A percentile compares a stretch with the other conserved stretches of the same genome.
These are phyloP conservation scores for Herpetomonas samuelpessoai DNA, from an alignment of 208 protist genomes.

Conservation along the genomic window DNA sequence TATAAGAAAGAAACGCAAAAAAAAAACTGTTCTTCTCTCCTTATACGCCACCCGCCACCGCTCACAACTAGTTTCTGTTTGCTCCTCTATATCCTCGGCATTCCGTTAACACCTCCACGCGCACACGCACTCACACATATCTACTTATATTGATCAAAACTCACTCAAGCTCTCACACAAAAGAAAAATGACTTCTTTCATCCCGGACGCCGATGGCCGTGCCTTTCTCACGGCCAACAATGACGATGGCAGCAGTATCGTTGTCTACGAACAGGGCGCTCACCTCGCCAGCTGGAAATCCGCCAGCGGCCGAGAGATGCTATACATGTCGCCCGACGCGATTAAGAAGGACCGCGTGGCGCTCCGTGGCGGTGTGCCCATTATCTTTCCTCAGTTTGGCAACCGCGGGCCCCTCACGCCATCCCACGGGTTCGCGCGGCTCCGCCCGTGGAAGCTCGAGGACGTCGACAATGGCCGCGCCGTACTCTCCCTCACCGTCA, in stretches of 20 bases:
- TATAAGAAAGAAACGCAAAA: no score
- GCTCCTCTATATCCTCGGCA: no score
- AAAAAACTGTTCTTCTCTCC: no score
- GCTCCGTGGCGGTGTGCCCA: slow-evolving; percentile 85
- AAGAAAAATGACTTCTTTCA: slow-evolving; percentile 28
- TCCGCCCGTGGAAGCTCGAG: slow-evolving; percentile 37
- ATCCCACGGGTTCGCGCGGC: slow-evolving; percentile 82
- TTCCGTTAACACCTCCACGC: no score
- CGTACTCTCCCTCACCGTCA: slow-evolving; percentile 27
- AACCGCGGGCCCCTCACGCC: slow-evolving; percentile 50
- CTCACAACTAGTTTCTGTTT: no score
- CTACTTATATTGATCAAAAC: no score
- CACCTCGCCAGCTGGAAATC: slow-evolving; percentile 83
- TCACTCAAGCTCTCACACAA: no score
- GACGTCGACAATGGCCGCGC: slow-evolving; percentile 27
- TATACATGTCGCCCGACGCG: slow-evolving; percentile 84
- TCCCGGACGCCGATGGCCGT: slow-evolving; percentile 27
- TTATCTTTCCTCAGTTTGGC: slow-evolving; percentile 90
- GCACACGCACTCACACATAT: no score
- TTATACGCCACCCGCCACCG: no score
- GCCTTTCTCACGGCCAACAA: slow-evolving; percentile 30
- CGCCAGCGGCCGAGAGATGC: slow-evolving; percentile 47
- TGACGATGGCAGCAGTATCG: slow-evolving; percentile 70
- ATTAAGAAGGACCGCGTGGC: slow-evolving; percentile 62
- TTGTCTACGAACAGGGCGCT: slow-evolving; percentile 82